Conservation (phyloP, 2,329 filamentous ascomycete genomes). For the Venturiaceae sp. region DNA sequence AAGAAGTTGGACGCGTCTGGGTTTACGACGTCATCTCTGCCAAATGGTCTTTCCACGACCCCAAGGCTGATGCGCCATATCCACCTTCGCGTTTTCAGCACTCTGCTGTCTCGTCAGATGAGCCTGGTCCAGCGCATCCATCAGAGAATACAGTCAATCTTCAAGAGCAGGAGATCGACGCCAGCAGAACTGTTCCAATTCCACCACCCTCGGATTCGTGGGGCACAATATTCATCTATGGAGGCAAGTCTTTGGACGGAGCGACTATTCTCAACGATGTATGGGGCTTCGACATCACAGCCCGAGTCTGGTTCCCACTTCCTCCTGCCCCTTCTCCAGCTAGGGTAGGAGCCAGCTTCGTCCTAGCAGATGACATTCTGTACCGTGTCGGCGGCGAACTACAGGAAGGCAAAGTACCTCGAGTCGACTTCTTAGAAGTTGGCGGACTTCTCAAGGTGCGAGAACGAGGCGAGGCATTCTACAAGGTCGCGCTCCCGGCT, state of each 20-base stretch:
- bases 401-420: slow-evolving; percentile 14
- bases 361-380: slow-evolving; percentile 33
- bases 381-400: slow-evolving; percentile 34
- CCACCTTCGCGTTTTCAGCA: slow-evolving; percentile 23
- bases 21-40: slow-evolving; percentile 31
- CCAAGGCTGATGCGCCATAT: slow-evolving; percentile 15
- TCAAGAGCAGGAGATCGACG: slow-evolving; percentile 31
- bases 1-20: slow-evolving; percentile 31
- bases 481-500: slow-evolving; percentile 12
- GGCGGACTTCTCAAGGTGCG: slow-evolving; percentile 23
- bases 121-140: slow-evolving; percentile 22
- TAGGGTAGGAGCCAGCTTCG: slow-evolving; percentile 27
- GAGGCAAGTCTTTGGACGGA: slow-evolving; percentile 23
- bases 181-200: slow-evolving; percentile 29
- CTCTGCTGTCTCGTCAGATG: slow-evolving; percentile 26
- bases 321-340: slow-evolving; percentile 33
- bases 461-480: slow-evolving; percentile 18
- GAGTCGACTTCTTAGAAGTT: slow-evolving; percentile 22
- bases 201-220: slow-evolving; percentile 29
- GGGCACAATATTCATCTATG: slow-evolving; percentile 42
- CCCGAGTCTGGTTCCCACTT: slow-evolving; percentile 40
- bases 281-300: slow-evolving; percentile 41
- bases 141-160: slow-evolving; percentile 4
- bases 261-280: slow-evolving; percentile 28
- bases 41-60: slow-evolving; percentile 30